These are phyloP conservation scores for Calophaca sinica DNA, from an alignment of 306 rosid genomes.

Conservation along the genomic window DNA sequence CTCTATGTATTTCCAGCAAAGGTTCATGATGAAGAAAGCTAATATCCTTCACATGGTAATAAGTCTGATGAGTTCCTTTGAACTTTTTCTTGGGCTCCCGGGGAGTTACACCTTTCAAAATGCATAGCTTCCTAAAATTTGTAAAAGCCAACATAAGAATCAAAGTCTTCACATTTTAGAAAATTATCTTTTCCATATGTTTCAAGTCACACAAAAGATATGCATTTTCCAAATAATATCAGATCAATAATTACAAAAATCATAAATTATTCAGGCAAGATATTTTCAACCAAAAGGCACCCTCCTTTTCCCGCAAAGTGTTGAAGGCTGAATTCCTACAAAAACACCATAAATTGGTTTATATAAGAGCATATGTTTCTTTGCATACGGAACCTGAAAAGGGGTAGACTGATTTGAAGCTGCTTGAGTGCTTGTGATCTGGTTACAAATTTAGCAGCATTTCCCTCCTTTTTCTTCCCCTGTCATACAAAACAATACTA, in stretches of 20 bases:
- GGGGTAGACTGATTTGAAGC: slow-evolving; percentile 80
- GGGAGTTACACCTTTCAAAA: slow-evolving; percentile 89
- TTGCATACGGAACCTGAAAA: slow-evolving; percentile 69
- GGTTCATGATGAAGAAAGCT: slow-evolving; percentile 94
- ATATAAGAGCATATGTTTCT: not conserved
- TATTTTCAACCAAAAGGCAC: not conserved
- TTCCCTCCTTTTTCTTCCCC: slow-evolving; percentile 98
- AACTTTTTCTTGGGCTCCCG: slow-evolving; percentile 96
- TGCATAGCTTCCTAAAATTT: slow-evolving; percentile 76
- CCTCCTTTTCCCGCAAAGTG: not conserved
- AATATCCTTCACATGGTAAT: slow-evolving; percentile 91
- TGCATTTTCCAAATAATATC: slow-evolving; percentile 1
- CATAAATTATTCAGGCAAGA: not conserved
- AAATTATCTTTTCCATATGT: too few species aligned
- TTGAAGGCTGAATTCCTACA: not conserved
- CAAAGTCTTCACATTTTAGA: not conserved
- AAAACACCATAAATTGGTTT: not conserved
- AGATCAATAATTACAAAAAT: not conserved
- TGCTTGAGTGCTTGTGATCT: slow-evolving; percentile 88
- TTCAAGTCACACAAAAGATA: not conserved
- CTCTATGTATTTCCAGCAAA: slow-evolving; percentile 72
- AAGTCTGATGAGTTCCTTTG: slow-evolving; percentile 90
- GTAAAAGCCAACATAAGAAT: slow-evolving; percentile 17
- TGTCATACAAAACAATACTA: slow-evolving; percentile 37
- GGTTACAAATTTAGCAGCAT: slow-evolving; percentile 85